Evolutionary conservation across 495 filamentous ascomycete species (phyloP).

Genomic region (Hypoxylon subgilvum): DNA sequence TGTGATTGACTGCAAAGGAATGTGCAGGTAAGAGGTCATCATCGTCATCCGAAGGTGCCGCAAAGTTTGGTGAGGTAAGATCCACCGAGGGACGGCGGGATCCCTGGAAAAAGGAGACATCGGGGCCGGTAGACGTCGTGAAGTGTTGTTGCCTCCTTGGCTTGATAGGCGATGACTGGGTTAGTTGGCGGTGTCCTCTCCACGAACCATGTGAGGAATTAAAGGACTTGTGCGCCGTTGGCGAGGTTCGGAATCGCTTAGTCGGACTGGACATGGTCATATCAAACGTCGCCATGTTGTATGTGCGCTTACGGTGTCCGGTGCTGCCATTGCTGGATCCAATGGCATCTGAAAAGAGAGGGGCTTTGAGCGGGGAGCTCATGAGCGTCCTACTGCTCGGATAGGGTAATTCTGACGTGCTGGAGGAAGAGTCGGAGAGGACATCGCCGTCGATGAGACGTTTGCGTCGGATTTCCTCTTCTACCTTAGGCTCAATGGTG

Average conservation of each 20-base stretch:
- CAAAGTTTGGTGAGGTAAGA: conserved; percentile 66
- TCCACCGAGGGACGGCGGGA: conserved; percentile 65
- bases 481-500: conserved; percentile 73
- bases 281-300: conserved; percentile 57
- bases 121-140: conserved; percentile 63
- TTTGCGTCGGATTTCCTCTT: conserved; percentile 72
- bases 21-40: conserved; percentile 77
- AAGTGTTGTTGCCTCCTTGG: conserved; percentile 68
- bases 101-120: conserved; percentile 72
- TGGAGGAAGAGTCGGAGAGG: conserved; percentile 82
- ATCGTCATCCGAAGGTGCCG: conserved; percentile 75
- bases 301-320: conserved; percentile 63
- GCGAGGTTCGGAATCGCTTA: conserved; percentile 75
- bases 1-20: conserved; percentile 64
- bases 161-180: conserved; percentile 82
- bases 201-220: conserved; percentile 66
- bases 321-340: conserved; percentile 61
- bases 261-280: conserved; percentile 54
- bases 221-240: conserved; percentile 62
- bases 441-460: conserved; percentile 67
- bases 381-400: conserved; percentile 55
- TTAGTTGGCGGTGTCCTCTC: conserved; percentile 74
- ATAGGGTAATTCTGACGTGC: conserved; percentile 65
- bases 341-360: conserved; percentile 73
- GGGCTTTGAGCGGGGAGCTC: conserved; percentile 69